Evolutionary conservation across 306 rosid species (phyloP), one percentile per base, ranked within the genome.

Genomic region (Quercus robur): DNA sequence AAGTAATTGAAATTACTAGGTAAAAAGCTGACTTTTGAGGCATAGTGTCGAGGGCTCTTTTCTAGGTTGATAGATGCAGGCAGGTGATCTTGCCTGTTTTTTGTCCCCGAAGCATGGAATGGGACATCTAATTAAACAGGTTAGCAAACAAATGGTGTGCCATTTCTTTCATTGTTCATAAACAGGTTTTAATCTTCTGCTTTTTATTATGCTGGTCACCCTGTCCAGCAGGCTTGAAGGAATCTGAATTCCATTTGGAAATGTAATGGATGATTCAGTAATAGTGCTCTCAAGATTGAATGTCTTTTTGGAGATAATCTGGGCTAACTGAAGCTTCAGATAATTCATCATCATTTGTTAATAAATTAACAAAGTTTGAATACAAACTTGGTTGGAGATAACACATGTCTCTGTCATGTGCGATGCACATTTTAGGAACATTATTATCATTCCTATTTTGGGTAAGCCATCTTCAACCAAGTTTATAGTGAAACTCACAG

Each of bases 181-280:
- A 82, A 82, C 57, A 87, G 57, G 69, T 85, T 82, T 74, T 49
- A 81, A 35, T 68, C 56, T 87, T 23, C 85, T 84, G 21, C 76
- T 71, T 72, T 87, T 88, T 80, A 85, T 83, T 73, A 80, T 80
- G 83, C 74, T 87, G 83, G 86, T 87, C 82, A 76, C 73, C 82
- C 75, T 86, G 78, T 61, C 83, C 13, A 89, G 92, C 70, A 74
- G 31, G 59, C 85, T 81, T 2, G 93, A 80, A n/a, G 94, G 93
- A 66, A 87, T 85, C 72, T 87, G 59, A 54, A 88, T 83, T 35
- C 93, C 97, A 63, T 87, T 88, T 28, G 92, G 92, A 46, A 81
- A 62, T 73, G 87, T 44, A 74, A 54, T 92, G 91, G 51, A 35
- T 78, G 76, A 85, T 84, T 12, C 30, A 81, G 30, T 10, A 88